Evolutionary conservation across 139 green algal species (phyloP), one percentile per base, ranked within the genome.

Genomic region (Ettlia oleoabundans): DNA sequence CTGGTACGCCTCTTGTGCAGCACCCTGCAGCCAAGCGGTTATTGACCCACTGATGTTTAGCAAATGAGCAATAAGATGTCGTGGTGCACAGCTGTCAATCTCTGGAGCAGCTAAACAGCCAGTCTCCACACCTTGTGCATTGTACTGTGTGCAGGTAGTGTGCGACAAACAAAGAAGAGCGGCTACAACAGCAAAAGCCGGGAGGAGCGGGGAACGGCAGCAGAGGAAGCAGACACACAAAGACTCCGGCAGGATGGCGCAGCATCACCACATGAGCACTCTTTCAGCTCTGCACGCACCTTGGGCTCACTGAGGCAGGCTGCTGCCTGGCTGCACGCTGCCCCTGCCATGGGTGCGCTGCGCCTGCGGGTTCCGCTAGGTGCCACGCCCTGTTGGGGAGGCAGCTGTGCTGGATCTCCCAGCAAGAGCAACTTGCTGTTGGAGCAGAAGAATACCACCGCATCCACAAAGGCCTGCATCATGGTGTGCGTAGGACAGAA

Each of bases 391-490:
- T 63, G 61, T 28, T 38, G 43, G 64, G 66, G 64, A 63, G 52
- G 65, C 63, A n/a, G 38, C 80, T 66, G 61, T 28, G 52, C 18
- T 21, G 53, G 5, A 28, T 53, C n/a, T 0, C 53, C 37, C 28
- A 72, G 37, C 5, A 28, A 33, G 21, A 84, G 55, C 24, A 74
- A 53, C 40, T 71, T 7, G 80, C 80, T 84, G 53, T 0, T 21
- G 2, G 10, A 26, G 55, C 82, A 86, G 33, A 86, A 86, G 24
- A n/a, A 32, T 15, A 61, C 33, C 30, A 86, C 47, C 0, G 76
- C 76, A 32, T 35, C 61, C 42, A 80, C 68, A 71, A 85, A 86
- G 38, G 52, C 67, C 64, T 78, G 67, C 67, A 75, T 3, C 7
- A 5, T n/a, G n/a, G n/a, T n/a, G n/a, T n/a, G n/a, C n/a, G n/a